Evolutionary conservation across 2,329 filamentous ascomycete species (phyloP).

Genomic region (Coleophoma cylindrospora): DNA sequence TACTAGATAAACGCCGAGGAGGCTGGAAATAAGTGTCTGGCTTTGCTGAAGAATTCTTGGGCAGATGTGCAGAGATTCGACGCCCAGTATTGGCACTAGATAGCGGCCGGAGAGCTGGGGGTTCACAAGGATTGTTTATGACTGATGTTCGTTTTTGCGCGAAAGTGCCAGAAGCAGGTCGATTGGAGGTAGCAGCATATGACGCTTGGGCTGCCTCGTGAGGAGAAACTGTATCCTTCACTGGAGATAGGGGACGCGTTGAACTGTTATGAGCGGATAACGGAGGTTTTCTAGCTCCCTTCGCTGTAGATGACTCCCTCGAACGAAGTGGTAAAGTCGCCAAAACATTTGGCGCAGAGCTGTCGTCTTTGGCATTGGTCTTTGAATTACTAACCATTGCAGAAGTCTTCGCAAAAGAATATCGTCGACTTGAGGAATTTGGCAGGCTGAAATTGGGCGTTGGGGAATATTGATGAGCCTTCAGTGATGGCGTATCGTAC

Average conservation of each 20-base stretch:
- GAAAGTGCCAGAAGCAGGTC: too few species aligned
- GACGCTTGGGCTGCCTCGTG: background rate
- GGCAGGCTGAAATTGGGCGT: slow-evolving; percentile 26
- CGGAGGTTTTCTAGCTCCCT: slow-evolving; percentile 10
- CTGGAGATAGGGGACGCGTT: slow-evolving; percentile 11
- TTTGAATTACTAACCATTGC: background rate
- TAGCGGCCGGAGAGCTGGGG: background rate
- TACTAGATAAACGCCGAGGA: slow-evolving; percentile 14
- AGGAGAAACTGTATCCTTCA: slow-evolving; percentile 12
- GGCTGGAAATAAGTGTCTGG: slow-evolving; percentile 12
- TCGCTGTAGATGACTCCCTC: slow-evolving; percentile 6
- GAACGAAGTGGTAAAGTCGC: slow-evolving; percentile 1
- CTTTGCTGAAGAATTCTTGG: slow-evolving; percentile 5
- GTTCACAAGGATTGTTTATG: background rate
- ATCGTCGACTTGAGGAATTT: slow-evolving; percentile 19
- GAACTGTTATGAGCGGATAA: slow-evolving; percentile 9
- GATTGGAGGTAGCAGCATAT: background rate
- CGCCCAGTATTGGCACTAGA: background rate
- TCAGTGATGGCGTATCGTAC: slow-evolving; percentile 9
- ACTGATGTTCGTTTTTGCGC: too few species aligned
- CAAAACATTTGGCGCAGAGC: slow-evolving; percentile 1
- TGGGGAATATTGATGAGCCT: slow-evolving; percentile 9
- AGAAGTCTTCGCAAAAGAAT: slow-evolving; percentile 9
- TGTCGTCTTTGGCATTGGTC: background rate
- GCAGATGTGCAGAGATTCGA: background rate